Conservation (phyloP, 1,284 basidiomycete genomes). For the Wolfiporia cocos region DNA sequence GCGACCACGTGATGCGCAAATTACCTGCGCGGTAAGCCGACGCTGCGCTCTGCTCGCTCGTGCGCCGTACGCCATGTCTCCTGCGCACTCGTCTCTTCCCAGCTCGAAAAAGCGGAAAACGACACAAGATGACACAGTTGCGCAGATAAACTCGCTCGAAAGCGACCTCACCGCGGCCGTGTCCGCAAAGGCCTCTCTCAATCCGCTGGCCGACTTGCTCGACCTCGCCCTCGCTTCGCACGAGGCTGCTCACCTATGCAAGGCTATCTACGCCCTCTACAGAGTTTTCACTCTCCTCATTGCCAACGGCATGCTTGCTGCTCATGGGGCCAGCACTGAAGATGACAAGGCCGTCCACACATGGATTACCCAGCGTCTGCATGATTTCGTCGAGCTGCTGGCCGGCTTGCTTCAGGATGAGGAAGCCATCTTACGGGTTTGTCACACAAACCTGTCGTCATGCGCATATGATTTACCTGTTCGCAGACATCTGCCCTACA, state of each 20-base stretch:
- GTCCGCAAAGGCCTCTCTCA: slow-evolving; percentile 58
- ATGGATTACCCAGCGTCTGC: slow-evolving; percentile 72
- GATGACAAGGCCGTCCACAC: slow-evolving; percentile 63
- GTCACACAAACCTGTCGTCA: slow-evolving; percentile 16
- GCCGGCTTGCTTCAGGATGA: slow-evolving; percentile 69
- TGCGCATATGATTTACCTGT: not conserved
- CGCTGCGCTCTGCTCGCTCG: too few relatives aligned
- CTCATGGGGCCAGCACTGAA: slow-evolving; percentile 17
- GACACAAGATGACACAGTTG: slow-evolving; percentile 23
- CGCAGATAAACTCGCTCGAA: slow-evolving; percentile 44
- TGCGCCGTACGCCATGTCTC: too few relatives aligned
- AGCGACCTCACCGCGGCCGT: slow-evolving; percentile 43
- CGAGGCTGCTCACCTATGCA: slow-evolving; percentile 57
- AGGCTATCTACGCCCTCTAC: slow-evolving; percentile 79
- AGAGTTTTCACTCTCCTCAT: slow-evolving; percentile 71
- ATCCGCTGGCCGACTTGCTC: slow-evolving; percentile 75
- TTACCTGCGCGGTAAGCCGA: too few relatives aligned
- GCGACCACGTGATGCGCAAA: not conserved
- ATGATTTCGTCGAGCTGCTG: slow-evolving; percentile 62
- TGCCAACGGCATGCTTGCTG: slow-evolving; percentile 46
- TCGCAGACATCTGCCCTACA: slow-evolving; percentile 61
- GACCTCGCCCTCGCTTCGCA: slow-evolving; percentile 40
- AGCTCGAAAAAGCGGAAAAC: slow-evolving; percentile 50
- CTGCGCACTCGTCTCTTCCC: slow-evolving; percentile 38
- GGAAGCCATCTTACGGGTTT: slow-evolving; percentile 56